phyloP scores from a whole-genome alignment of 2,329 filamentous ascomycete species.

The Monosporascus sp. region DNA sequence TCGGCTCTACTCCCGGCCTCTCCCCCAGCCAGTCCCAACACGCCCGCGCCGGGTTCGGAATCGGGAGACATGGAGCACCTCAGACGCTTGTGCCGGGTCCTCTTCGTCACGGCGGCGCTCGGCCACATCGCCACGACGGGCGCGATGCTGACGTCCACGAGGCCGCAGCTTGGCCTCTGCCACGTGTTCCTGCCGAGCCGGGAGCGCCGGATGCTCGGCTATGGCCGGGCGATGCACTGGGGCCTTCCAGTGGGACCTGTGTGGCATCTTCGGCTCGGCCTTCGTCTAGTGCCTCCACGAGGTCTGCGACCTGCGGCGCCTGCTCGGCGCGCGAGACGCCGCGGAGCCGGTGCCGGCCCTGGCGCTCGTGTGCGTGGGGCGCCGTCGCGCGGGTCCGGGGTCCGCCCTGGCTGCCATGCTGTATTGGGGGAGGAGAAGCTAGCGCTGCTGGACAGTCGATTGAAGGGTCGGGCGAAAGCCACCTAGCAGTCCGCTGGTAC shows the following conservation, averaged over 20 bases:
- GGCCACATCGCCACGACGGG: neutral
- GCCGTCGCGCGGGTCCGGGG: neutral
- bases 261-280: neutral
- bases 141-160: neutral
- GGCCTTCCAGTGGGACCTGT: constrained; percentile 5
- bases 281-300: constrained; percentile 1
- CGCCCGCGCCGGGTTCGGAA: neutral
- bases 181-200: constrained; percentile 2
- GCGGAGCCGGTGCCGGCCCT: neutral
- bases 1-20: neutral
- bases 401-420: neutral
- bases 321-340: neutral
- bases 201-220: neutral
- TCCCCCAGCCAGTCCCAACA: neutral
- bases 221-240: constrained; percentile 2
- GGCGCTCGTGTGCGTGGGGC: neutral
- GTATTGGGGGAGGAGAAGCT: constrained; percentile 3
- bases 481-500: neutral
- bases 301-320: neutral
- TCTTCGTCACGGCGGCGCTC: neutral
- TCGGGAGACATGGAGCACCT: constrained; percentile 1
- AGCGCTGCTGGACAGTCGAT: neutral
- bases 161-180: neutral
- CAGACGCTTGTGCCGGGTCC: neutral
- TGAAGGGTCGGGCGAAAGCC: neutral